phyloP scores from a whole-genome alignment of 2,329 filamentous ascomycete species.

The Diatrype stigma region DNA sequence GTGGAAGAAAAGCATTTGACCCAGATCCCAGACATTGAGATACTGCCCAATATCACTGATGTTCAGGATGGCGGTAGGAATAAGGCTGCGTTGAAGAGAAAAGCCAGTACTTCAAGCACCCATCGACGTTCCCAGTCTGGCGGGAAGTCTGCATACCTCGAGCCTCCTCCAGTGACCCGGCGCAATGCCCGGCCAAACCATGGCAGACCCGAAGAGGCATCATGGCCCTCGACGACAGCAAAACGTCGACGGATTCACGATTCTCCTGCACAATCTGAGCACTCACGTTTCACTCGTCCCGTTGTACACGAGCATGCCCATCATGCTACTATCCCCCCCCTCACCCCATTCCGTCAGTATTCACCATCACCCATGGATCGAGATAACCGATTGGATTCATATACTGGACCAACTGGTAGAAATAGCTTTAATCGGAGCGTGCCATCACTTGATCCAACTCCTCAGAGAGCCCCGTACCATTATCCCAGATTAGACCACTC shows the following conservation, averaged over 20 bases:
- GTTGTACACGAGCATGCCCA: too few relatives aligned
- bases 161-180: constrained; percentile 20
- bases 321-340: too few relatives aligned
- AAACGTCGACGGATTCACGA: constrained; percentile 8
- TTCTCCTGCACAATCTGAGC: constrained; percentile 7
- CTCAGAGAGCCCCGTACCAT: too few relatives aligned
- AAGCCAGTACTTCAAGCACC: constrained; percentile 10
- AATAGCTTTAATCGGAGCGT: too few relatives aligned
- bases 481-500: constrained; percentile 18
- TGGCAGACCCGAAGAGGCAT: constrained; percentile 12
- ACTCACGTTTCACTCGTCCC: background rate
- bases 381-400: too few relatives aligned
- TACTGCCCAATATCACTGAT: constrained; percentile 50
- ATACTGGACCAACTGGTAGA: too few relatives aligned
- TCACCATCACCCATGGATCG: too few relatives aligned
- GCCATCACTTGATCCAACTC: too few relatives aligned
- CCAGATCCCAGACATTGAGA: constrained; percentile 55
- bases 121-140: constrained; percentile 35
- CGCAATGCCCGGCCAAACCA: constrained; percentile 23
- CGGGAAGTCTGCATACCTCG: constrained; percentile 20
- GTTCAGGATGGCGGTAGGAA: constrained; percentile 23
- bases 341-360: too few relatives aligned
- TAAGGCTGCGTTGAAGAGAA: constrained; percentile 23
- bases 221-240: constrained; percentile 18
- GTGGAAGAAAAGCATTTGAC: constrained; percentile 37